Percentiles rank a stretch among this genome's conserved stretches.
These are phyloP conservation scores for Talaromyces sp. DNA, from an alignment of 2,329 filamentous ascomycete genomes.

Conservation along the genomic window DNA sequence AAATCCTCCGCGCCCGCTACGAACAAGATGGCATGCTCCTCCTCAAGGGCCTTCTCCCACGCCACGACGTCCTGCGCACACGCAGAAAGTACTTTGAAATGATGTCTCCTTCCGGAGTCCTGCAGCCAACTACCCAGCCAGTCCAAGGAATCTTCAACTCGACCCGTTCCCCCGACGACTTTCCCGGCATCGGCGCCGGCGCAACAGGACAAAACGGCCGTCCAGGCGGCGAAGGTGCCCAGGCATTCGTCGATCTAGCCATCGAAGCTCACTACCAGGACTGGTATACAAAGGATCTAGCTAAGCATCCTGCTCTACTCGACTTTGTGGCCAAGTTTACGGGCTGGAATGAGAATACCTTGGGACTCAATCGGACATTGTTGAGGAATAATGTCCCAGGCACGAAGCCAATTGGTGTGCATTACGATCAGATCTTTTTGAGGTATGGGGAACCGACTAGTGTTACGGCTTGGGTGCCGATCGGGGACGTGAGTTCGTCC, in stretches of 20 bases:
- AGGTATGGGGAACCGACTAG: constrained; percentile 54
- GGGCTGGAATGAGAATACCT: constrained; percentile 52
- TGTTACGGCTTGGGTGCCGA: constrained; percentile 58
- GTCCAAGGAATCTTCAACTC: constrained; percentile 55
- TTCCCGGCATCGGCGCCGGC: constrained; percentile 55
- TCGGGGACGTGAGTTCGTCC: constrained; percentile 53
- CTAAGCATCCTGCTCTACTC: constrained; percentile 50
- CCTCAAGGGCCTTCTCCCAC: constrained; percentile 54
- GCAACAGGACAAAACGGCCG: constrained; percentile 44
- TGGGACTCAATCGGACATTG: constrained; percentile 49
- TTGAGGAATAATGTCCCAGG: constrained; percentile 57
- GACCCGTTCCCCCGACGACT: constrained; percentile 42
- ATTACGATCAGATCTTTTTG: constrained; percentile 60
- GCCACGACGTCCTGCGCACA: constrained; percentile 51
- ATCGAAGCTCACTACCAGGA: constrained; percentile 53
- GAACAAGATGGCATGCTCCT: constrained; percentile 55
- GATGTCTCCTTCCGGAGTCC: constrained; percentile 54
- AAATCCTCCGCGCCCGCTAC: constrained; percentile 49
- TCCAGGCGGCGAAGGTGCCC: constrained; percentile 44
- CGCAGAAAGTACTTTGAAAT: constrained; percentile 54
- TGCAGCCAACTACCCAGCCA: constrained; percentile 52
- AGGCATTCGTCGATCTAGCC: constrained; percentile 50
- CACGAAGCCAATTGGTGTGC: constrained; percentile 58
- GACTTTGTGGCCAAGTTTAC: constrained; percentile 53
- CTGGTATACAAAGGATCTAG: constrained; percentile 56